A percentile compares a stretch with the other conserved stretches of the same genome.
These are phyloP conservation scores for Yamadazyma sp. DNA, from an alignment of 805 yeast species.

Conservation along the genomic window DNA sequence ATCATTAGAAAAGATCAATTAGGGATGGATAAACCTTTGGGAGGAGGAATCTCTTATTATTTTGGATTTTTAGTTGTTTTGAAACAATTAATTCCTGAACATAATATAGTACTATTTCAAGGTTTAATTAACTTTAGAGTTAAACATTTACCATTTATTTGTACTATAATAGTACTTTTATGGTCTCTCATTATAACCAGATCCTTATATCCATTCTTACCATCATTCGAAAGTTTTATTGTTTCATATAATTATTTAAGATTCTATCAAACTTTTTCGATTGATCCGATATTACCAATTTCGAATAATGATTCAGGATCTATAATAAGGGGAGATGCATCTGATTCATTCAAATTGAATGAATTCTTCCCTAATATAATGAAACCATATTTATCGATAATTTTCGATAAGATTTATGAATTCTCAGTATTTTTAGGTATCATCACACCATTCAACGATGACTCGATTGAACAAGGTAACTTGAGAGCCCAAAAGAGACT, in stretches of 20 bases:
- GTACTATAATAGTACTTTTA: constrained; percentile 26
- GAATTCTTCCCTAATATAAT: constrained; percentile 76
- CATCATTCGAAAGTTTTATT: constrained; percentile 57
- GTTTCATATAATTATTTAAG: constrained; percentile 75
- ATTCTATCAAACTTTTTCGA: constrained; percentile 61
- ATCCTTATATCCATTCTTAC: constrained; percentile 51
- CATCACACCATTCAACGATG: constrained; percentile 61
- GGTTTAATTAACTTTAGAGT: constrained; percentile 48
- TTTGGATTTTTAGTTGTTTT: constrained; percentile 56
- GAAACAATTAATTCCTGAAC: constrained; percentile 59
- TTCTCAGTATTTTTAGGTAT: constrained; percentile 42
- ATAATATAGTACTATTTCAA: constrained; percentile 47
- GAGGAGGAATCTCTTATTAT: constrained; percentile 50
- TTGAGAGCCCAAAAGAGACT: constrained; percentile 64
- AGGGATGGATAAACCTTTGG: constrained; percentile 44
- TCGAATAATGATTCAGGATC: constrained; percentile 26
- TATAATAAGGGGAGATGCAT: constrained; percentile 73
- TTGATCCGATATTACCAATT: constrained; percentile 54
- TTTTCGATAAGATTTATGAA: constrained; percentile 42
- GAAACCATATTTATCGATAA: constrained; percentile 49
- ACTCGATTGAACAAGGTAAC: constrained; percentile 71
- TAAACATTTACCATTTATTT: constrained; percentile 58
- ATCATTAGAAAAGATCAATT: constrained; percentile 30
- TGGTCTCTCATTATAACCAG: constrained; percentile 33
- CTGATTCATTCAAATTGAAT: constrained; percentile 80